Evolutionary conservation across 2,329 filamentous ascomycete genomes (phyloP).

Genomic region (Ophiostoma quercus): DNA sequence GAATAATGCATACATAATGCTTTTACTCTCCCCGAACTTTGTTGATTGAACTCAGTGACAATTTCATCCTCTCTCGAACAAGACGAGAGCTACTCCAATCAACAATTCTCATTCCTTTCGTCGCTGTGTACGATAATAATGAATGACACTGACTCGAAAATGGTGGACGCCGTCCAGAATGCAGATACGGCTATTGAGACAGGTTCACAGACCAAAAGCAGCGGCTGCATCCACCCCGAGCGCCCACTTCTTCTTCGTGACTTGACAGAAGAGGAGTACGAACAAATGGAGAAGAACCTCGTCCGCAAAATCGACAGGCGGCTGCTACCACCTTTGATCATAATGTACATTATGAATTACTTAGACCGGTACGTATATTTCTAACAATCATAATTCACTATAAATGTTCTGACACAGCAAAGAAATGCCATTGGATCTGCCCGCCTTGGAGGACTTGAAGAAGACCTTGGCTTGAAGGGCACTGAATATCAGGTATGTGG

Average conservation of each 20-base stretch:
- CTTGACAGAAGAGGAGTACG: background rate
- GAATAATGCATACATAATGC: background rate
- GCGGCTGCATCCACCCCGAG: background rate
- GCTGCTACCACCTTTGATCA: background rate
- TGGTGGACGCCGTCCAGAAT: background rate
- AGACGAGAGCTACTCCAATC: too few relatives aligned
- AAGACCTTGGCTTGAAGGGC: background rate
- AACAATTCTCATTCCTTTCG: too few relatives aligned
- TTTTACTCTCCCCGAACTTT: background rate
- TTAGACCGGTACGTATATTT: background rate
- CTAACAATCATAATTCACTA: background rate
- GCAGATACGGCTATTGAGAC: background rate
- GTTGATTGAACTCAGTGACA: background rate
- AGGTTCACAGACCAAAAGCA: background rate
- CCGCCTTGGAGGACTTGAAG: background rate
- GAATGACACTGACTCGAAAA: background rate
- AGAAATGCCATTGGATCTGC: conserved; percentile 8
- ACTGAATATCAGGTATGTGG: background rate
- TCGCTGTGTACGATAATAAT: background rate
- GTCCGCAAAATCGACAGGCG: background rate
- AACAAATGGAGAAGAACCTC: background rate
- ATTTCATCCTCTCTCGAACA: too few relatives aligned
- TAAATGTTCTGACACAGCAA: background rate
- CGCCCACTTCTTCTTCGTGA: background rate
- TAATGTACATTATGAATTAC: conserved; percentile 5